Base-by-base conservation (phyloP, 2,329 filamentous ascomycete species). In the Ophiostoma populinum region DNA sequence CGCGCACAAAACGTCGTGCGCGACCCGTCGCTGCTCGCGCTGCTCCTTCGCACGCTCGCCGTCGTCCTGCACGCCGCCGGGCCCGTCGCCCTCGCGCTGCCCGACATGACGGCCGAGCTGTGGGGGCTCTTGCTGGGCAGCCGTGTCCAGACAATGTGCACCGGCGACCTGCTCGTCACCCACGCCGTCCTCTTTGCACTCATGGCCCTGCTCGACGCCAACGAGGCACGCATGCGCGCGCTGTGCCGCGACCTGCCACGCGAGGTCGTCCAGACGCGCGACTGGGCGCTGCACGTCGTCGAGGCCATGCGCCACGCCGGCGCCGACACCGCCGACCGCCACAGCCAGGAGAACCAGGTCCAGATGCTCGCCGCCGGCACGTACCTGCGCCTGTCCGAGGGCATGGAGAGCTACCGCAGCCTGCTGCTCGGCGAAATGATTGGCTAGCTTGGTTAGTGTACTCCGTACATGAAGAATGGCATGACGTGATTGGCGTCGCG, bases 41-140 rank as follows among this genome's bases (percentile, higher is more conserved):
- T 85, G 7, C 90, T 83, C 52, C 59, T 95, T 22, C 86, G 92
- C 53, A 98, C 90, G 0, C 63, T 95, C 0, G 78, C 79, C 1
- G 61, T 98, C 7, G 60, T 93, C 22, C 58, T 95, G 30, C 78
- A 93, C 45, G 80, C 87, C 0, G 71, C 80, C 0, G 90, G 90
- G 0, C 80, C 86, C 0, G 74, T 77, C 36, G 86, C 80, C 0
- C 62, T 86, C 0, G 65, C 71, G 2, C 65, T 95, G 1, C 73
- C 78, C 2, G 72, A 82, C 37, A 75, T 94, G 62, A 94, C 85
- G 2, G 62, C 72, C 8, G 83, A 94, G 54, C 69, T 92, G 13
- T 86, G 86, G 71, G 69, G 78, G 30, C 57, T 98, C n/a, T 59
- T 95, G 3, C 69, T 94, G 1, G 46, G 49, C 24, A 50, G 52